Conservation (phyloP, 176 grass and related monocot species). For the Oryza longistaminata region DNA sequence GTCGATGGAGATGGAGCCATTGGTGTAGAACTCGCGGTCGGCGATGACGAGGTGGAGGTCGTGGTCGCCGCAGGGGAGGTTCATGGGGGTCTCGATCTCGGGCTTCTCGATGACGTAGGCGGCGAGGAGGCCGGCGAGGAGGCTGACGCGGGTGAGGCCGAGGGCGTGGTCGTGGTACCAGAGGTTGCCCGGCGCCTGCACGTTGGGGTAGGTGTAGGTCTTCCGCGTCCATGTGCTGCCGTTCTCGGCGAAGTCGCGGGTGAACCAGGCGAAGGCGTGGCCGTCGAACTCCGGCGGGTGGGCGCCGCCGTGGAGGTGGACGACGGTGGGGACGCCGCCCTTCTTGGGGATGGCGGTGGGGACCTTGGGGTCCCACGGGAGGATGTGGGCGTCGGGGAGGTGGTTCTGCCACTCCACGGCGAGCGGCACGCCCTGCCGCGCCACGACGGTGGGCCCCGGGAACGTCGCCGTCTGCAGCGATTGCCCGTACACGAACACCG, state of each 20-base stretch:
- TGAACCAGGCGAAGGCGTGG: not conserved
- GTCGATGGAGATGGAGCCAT: constrained; percentile 46
- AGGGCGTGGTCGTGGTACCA: constrained; percentile 9
- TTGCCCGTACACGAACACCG: constrained; percentile 46
- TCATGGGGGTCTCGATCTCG: constrained; percentile 6
- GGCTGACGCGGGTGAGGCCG: constrained; percentile 55
- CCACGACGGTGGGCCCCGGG: constrained; percentile 44
- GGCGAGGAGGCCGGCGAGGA: not conserved
- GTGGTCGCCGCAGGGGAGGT: constrained; percentile 37
- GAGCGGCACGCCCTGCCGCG: not conserved
- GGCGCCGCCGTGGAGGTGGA: not conserved
- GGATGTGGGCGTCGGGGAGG: not conserved
- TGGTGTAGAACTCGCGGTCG: constrained; percentile 44
- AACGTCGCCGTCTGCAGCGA: constrained; percentile 26
- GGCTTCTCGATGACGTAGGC: constrained; percentile 15
- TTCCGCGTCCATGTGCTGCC: not conserved
- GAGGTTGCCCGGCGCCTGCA: not conserved
- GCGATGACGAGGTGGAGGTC: constrained; percentile 49
- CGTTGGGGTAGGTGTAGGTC: not conserved
- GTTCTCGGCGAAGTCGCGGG: not conserved
- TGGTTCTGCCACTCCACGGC: not conserved
- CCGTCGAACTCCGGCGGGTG: not conserved
- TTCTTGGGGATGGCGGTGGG: not conserved
- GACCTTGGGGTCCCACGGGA: not conserved
- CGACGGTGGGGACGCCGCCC: not conserved